Conservation (phyloP, 768 basidiomycete genomes). For the Naganishia friedmannii region DNA sequence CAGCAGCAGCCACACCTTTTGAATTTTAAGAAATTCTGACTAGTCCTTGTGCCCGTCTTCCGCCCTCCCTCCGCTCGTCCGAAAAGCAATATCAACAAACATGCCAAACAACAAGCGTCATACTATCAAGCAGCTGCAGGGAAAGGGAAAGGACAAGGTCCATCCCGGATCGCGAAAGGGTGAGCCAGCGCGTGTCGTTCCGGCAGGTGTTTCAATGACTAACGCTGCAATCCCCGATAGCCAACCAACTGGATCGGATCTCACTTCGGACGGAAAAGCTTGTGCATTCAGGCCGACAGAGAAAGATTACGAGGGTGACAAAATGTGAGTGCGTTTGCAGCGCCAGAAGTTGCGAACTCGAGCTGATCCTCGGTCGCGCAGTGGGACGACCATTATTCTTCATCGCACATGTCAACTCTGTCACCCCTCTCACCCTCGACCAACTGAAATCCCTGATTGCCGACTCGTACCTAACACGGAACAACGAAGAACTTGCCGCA, state of each 20-base stretch:
- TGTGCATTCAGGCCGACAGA: conserved; percentile 37
- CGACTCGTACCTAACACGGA: conserved; percentile 46
- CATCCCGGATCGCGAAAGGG: conserved; percentile 51
- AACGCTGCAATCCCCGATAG: conserved; percentile 6
- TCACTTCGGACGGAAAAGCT: conserved; percentile 49
- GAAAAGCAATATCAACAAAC: conserved; percentile 1
- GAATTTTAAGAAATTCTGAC: neutral
- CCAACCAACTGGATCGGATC: conserved; percentile 50
- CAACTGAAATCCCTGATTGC: conserved; percentile 43
- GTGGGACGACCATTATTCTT: conserved; percentile 51
- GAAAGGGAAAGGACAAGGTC: conserved; percentile 46
- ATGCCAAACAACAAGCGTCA: conserved; percentile 48
- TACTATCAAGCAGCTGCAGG: conserved; percentile 52
- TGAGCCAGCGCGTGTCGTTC: neutral
- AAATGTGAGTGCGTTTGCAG: conserved; percentile 30
- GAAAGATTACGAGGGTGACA: conserved; percentile 31
- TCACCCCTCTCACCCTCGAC: conserved; percentile 41
- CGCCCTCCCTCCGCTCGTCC: neutral
- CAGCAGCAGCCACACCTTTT: neutral
- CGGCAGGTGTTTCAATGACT: neutral
- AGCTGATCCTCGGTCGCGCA: conserved; percentile 30
- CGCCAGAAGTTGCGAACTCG: neutral
- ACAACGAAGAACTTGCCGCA: conserved; percentile 44
- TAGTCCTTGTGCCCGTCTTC: neutral
- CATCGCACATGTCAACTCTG: conserved; percentile 45